phyloP scores from a whole-genome alignment of 164 flowering plant species.

The Tinospora cordifolia region DNA sequence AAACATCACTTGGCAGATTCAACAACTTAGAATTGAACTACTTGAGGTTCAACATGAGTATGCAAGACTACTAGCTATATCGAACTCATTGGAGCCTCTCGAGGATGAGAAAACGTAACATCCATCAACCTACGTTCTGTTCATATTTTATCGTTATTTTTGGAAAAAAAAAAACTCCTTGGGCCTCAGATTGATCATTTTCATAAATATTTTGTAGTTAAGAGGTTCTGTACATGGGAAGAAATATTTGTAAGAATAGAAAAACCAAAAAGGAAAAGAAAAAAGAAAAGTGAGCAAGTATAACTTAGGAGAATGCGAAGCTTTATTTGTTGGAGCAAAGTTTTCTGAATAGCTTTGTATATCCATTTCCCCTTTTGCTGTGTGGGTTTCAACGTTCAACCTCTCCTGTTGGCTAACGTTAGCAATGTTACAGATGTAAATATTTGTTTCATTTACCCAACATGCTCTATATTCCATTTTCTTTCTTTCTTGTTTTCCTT shows the following conservation, averaged over 20 bases:
- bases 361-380: too few relatives aligned
- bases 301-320: not conserved
- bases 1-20: constrained; percentile 33
- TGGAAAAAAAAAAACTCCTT: not conserved
- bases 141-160: not conserved
- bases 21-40: constrained; percentile 34
- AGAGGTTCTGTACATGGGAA: not conserved
- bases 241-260: not conserved
- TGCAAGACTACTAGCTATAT: constrained; percentile 27
- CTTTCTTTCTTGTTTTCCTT: too few relatives aligned
- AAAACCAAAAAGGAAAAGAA: not conserved
- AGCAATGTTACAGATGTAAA: too few relatives aligned
- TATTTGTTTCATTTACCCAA: too few relatives aligned
- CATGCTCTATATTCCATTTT: too few relatives aligned
- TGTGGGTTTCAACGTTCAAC: too few relatives aligned
- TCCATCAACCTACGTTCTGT: not conserved
- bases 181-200: not conserved
- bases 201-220: not conserved
- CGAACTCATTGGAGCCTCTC: constrained; percentile 18
- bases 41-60: constrained; percentile 28
- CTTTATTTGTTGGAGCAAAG: too few relatives aligned
- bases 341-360: too few relatives aligned
- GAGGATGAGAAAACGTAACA: constrained; percentile 29
- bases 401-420: too few relatives aligned
- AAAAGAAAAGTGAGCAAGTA: too few relatives aligned